Evolutionary conservation across 345 rosid genomes (phyloP), one percentile per base, ranked within the genome.

Genomic region (Euphorbia peplus): DNA sequence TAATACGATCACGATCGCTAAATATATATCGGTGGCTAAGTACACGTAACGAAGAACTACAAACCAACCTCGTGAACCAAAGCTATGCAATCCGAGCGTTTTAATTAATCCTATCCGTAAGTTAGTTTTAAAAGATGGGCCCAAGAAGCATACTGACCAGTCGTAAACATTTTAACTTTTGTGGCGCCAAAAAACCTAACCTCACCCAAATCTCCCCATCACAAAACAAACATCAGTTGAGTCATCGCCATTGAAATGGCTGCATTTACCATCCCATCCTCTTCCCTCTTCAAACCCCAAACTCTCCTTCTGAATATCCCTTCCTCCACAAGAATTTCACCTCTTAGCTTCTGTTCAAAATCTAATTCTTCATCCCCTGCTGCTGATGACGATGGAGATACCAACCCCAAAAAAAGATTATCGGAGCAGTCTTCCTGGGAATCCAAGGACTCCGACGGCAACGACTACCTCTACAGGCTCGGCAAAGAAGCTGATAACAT

Each of bases 391-490:
- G 6, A 47, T 16, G 83, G 63, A 13, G 29, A 55, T n/a, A 35
- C 41, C 1, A 51, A 30, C 74, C 68, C 75, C 3, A 66, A 30
- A 35, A 75, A 63, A 80, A 84, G 73, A 55, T 26, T 93, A 9
- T 93, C 98, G 1, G 76, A 91, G 82, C 97, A 91, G 30, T 93
- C 98, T 1, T 91, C 98, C 1, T 93, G 97, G 97, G 96, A 93
- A 73, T 83, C 89, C 5, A 86, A 88, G 76, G 92, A 91, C 60
- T 73, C 87, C 0, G 86, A 89, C 57, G 97, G 98, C 15, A 88
- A 65, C 3, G 97, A 89, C 58, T 91, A 91, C 73, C 88, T 91
- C 14, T 91, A 89, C 58, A 80, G 96, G 63, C 90, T 93, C 13
- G 97, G 98, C 4, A 81, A 83, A 5, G 98, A 91, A 69, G 83